Percentiles rank a stretch among this genome's conserved stretches.
phyloP scores from a whole-genome alignment of 352 stramenopile genomes.

The Phytophthora ramorum region DNA sequence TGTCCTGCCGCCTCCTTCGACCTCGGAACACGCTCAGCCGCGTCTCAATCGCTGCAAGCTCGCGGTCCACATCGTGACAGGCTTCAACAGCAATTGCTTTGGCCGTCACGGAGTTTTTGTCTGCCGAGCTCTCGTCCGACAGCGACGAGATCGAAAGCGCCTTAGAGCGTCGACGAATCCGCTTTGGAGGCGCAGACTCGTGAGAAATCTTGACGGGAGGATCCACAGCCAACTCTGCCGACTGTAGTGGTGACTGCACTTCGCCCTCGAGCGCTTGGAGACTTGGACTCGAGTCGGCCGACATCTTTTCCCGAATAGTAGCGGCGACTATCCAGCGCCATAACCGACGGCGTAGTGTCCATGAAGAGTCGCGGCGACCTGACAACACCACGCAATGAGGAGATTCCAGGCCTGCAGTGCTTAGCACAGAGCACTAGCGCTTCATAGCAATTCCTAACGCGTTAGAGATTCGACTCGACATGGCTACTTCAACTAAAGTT shows the following conservation, averaged over 20 bases:
- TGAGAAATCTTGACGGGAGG: slow-evolving; percentile 6
- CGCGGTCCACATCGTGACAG: slow-evolving; percentile 50
- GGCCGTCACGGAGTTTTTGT: slow-evolving; percentile 2
- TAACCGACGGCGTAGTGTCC: slow-evolving; percentile 2
- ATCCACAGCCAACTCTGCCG: not conserved
- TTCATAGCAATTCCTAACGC: not conserved
- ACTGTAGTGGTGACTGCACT: not conserved
- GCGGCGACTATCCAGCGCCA: not conserved
- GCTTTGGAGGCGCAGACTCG: slow-evolving; percentile 2
- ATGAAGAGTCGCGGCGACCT: slow-evolving; percentile 16
- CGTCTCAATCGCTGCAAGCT: slow-evolving; percentile 48
- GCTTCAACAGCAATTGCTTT: slow-evolving; percentile 28
- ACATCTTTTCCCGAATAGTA: slow-evolving; percentile 16
- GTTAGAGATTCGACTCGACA: not conserved
- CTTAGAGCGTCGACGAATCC: slow-evolving; percentile 11
- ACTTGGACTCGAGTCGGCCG: slow-evolving; percentile 8
- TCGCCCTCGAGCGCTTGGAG: not conserved
- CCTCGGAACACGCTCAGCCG: slow-evolving; percentile 41
- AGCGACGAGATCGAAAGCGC: slow-evolving; percentile 40
- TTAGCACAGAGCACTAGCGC: not conserved
- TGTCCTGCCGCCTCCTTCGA: slow-evolving; percentile 12
- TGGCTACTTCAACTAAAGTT: slow-evolving; percentile 5
- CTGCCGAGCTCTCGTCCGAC: slow-evolving; percentile 19
- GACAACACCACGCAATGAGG: not conserved
- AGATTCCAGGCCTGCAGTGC: not conserved